These are phyloP conservation scores for Fragilaria crotonensis DNA, from an alignment of 108 stramenopile species.

Conservation along the genomic window DNA sequence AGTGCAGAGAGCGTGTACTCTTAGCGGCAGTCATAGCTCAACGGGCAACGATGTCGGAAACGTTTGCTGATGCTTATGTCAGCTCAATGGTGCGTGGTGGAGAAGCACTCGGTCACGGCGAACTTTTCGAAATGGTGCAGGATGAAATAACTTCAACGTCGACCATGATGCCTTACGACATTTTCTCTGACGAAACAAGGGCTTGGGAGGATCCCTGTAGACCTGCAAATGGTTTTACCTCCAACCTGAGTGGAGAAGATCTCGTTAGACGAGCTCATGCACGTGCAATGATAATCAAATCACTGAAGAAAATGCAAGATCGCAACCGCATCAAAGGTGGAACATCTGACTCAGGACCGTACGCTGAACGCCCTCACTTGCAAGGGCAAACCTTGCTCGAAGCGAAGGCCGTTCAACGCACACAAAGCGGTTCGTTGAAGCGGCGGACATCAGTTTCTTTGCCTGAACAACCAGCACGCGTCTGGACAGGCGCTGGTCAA, in stretches of 20 bases:
- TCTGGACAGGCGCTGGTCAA: constrained; percentile 48
- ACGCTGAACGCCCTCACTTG: constrained; percentile 33
- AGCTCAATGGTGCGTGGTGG: constrained; percentile 79
- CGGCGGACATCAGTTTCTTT: constrained; percentile 4
- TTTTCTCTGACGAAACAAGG: constrained; percentile 60
- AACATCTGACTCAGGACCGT: constrained; percentile 58
- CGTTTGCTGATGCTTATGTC: constrained; percentile 77
- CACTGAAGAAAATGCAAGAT: constrained; percentile 75
- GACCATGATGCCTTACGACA: constrained; percentile 77
- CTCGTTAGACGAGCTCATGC: constrained; percentile 70
- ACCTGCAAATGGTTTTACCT: constrained; percentile 40
- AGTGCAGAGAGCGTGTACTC: constrained; percentile 66
- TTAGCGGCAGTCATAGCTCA: constrained; percentile 56
- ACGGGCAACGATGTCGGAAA: constrained; percentile 62
- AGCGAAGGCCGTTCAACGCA: not conserved
- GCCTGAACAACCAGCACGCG: constrained; percentile 4
- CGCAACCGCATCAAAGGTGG: constrained; percentile 68
- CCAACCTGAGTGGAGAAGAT: constrained; percentile 51
- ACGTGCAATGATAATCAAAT: constrained; percentile 71
- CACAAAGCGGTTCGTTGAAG: constrained; percentile 15
- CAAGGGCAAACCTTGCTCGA: constrained; percentile 1
- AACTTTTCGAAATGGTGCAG: constrained; percentile 71
- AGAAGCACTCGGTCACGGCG: constrained; percentile 71
- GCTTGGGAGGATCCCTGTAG: constrained; percentile 86
- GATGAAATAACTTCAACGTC: constrained; percentile 61